Base-by-base conservation (phyloP, 2,329 filamentous ascomycete species). In the Phyllosticta capitalensis region DNA sequence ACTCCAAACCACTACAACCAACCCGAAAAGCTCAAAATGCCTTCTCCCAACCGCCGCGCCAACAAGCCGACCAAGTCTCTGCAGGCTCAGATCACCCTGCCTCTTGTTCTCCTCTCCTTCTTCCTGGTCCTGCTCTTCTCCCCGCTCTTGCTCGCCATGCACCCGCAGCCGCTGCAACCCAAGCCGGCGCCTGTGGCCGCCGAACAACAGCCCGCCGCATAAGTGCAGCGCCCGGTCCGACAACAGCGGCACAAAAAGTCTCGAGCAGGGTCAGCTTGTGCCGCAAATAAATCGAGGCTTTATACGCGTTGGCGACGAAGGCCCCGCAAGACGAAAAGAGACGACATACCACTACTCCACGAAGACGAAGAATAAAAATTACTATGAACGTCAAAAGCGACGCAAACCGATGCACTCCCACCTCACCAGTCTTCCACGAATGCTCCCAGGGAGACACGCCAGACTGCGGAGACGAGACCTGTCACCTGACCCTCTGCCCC, bases 41-140 rank as follows among this genome's bases (percentile, higher is more conserved):
- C 9, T 24, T 6, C 33, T 20, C 55, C 51, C 21, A 53, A 20
- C 50, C 56, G 30, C 28, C 49, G 12, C 56, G 30, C 14, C 30
- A 30, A 45, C 52, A 54, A 59, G 52, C 24, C 56, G 56, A 52
- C 28, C 24, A 28, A 45, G 38, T 59, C 56, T 45, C 51, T 50
- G 53, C 56, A 26, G 56, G 56, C 52, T n/a, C 38, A 45, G n/a
- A 59, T 59, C 52, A 22, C 54, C 17, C 30, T 59, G n/a, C 56
- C 56, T 24, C 52, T 59, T 14, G 56, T 52, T 2, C 38, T 59
- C 5, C 52, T 59, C 20, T 28, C 22, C 38, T 28, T 54, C 52
- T 59, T 59, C 52, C 56, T 59, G 52, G 54, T 52, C 33, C 56
- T 59, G 14, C 56, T 59, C 22, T 54, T 59, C 51, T 59, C 56